Evolutionary conservation across 2,329 filamentous ascomycete species (phyloP).

Genomic region (Raffaelea ambrosiae): DNA sequence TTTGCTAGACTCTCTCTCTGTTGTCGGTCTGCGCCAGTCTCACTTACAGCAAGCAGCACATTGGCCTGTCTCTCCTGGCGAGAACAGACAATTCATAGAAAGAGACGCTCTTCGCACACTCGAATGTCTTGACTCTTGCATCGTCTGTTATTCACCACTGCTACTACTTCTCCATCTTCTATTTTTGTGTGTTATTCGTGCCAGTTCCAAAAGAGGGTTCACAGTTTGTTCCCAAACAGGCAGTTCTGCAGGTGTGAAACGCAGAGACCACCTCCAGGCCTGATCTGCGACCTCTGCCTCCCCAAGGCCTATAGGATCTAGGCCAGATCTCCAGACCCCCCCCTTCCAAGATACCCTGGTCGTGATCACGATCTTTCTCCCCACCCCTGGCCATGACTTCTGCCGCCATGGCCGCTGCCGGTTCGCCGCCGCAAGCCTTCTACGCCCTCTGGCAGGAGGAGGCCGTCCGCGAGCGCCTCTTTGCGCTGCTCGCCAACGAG

Average conservation of each 20-base stretch:
- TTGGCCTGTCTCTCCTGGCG: constrained; percentile 8
- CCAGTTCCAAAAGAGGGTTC: background rate
- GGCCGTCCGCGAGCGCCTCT: constrained; percentile 39
- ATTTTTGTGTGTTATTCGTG: too few species aligned
- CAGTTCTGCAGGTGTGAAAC: background rate
- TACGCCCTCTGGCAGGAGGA: constrained; percentile 48
- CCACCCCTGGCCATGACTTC: constrained; percentile 36
- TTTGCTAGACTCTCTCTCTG: background rate
- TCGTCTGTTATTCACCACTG: too few species aligned
- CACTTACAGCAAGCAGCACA: background rate
- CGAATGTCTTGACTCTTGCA: too few species aligned
- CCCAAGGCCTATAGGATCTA: too few species aligned
- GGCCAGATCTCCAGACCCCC: background rate
- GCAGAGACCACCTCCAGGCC: background rate
- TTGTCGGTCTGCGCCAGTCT: too few species aligned
- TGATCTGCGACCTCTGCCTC: too few species aligned
- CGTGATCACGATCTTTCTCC: constrained; percentile 36
- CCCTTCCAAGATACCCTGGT: constrained; percentile 15
- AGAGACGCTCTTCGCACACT: too few species aligned
- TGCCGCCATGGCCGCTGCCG: too few species aligned
- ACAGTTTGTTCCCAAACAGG: background rate
- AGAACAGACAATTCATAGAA: constrained; percentile 3
- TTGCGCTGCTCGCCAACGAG: constrained; percentile 37
- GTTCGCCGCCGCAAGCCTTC: constrained; percentile 37
- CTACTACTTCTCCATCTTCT: too few species aligned